Evolutionary conservation across 2,329 filamentous ascomycete genomes (phyloP), one percentile per base, ranked within the genome.

Genomic region (Fusarium sp.): DNA sequence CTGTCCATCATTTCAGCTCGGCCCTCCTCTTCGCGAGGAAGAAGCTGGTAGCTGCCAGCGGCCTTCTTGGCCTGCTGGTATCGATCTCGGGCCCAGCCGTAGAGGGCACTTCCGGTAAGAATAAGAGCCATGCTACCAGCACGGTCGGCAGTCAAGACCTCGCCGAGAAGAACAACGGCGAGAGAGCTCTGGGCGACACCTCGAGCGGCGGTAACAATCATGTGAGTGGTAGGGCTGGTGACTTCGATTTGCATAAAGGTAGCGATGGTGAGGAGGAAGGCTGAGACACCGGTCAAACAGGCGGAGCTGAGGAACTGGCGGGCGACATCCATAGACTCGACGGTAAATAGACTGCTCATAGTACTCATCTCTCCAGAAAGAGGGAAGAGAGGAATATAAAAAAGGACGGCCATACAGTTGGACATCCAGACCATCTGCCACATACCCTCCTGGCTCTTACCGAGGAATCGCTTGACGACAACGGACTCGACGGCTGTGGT

Each of bases 361-460:
- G 74, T 70, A 45, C 30, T 49, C 37, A 76, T 66, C 46, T 76
- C 74, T 20, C 74, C 74, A 4, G 74, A 76, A 18, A 76, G 72
- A 38, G 74, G 74, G 18, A 76, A 66, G 30, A 76, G 74, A 26
- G 74, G 74, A 18, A 75, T 62, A 18, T 76, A 76, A 60, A 76
- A 76, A 42, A 75, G 65, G 14, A 74, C 38, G 15, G 74, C 74
- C 74, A 76, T 75, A 42, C 64, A 71, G 70, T 76, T 76, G 27
- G 74, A 76, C 74, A 76, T 76, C 74, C 74, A 76, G 32, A 76
- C 74, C 74, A 76, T 76, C 70, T 76, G 74, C 74, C 74, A 76
- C 72, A 76, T 76, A 35, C 74, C 74, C 60, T 76, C 74, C 53
- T 67, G 66, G 52, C 70, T 73, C 72, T 76, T 76, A 26, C 74